These are phyloP conservation scores for Penicillium sp. DNA, from an alignment of 2,329 filamentous ascomycete genomes.

Conservation along the genomic window DNA sequence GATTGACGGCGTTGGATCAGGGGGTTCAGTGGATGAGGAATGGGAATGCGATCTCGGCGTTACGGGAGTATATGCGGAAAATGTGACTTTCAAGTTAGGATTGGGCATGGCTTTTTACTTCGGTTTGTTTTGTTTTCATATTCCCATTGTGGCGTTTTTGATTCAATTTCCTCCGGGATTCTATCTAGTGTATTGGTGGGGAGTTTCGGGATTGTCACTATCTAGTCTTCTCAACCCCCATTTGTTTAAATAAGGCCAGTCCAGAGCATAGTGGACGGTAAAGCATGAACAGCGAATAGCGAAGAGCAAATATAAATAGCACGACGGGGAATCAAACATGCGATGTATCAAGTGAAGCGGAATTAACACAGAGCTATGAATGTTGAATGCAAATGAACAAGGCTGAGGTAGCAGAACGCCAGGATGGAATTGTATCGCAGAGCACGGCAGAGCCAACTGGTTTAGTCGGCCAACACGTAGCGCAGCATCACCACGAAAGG, in stretches of 20 bases:
- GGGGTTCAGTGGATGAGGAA: neutral
- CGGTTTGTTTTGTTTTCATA: neutral
- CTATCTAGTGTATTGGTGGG: neutral
- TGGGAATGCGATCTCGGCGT: neutral
- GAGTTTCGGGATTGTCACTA: neutral
- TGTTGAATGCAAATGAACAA: neutral
- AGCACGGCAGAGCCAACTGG: neutral
- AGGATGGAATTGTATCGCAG: neutral
- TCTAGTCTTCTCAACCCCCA: neutral
- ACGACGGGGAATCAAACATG: constrained; percentile 2
- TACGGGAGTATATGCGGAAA: neutral
- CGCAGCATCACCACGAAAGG: constrained; percentile 83
- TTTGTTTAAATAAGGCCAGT: constrained; percentile 2
- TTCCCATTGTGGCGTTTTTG: neutral
- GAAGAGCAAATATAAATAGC: neutral
- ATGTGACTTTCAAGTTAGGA: neutral
- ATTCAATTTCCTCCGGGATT: neutral
- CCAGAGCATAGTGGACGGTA: neutral
- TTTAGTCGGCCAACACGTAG: constrained; percentile 74
- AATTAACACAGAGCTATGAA: neutral
- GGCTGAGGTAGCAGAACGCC: neutral
- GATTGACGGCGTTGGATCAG: constrained; percentile 6
- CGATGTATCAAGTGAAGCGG: neutral
- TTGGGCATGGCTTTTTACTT: neutral
- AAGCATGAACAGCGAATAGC: neutral